Evolutionary conservation across 2,329 filamentous ascomycete genomes (phyloP).

Genomic region (Paraphoma sp.): DNA sequence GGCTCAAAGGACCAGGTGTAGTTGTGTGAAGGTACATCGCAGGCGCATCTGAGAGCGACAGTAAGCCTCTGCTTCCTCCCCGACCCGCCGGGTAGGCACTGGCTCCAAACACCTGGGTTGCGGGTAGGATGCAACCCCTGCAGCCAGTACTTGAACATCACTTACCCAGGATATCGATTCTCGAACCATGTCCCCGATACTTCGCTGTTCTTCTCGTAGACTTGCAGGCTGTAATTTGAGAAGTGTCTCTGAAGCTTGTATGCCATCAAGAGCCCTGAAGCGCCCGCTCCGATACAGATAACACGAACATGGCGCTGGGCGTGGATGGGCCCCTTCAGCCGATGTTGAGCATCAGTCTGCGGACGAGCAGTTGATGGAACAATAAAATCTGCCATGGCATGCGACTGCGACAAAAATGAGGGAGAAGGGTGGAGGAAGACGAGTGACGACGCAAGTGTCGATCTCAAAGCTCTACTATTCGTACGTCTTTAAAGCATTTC

Average conservation of each 20-base stretch:
- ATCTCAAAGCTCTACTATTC: neutral
- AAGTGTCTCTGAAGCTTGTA: constrained; percentile 58
- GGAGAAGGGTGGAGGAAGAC: neutral
- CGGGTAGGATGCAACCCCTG: neutral
- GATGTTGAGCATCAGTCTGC: constrained; percentile 33
- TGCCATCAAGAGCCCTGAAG: constrained; percentile 56
- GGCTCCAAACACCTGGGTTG: neutral
- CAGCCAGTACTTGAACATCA: constrained; percentile 6
- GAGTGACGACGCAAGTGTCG: neutral
- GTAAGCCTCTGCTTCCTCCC: neutral
- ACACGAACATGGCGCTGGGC: constrained; percentile 44
- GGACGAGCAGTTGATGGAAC: constrained; percentile 29
- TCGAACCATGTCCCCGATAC: constrained; percentile 61
- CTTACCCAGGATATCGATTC: constrained; percentile 54
- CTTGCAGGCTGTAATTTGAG: constrained; percentile 48
- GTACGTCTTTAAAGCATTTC: constrained; percentile 8
- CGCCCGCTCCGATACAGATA: constrained; percentile 58
- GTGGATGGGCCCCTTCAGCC: constrained; percentile 41
- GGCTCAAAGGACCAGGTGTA: constrained; percentile 61
- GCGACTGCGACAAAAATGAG: neutral
- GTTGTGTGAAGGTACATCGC: constrained; percentile 60
- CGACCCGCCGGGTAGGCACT: neutral
- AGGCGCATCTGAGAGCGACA: constrained; percentile 48
- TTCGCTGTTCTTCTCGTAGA: constrained; percentile 59
- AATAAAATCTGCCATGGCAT: constrained; percentile 29